A percentile compares a stretch with the other conserved stretches of the same genome.
These are phyloP conservation scores for Torulaspora microellipsoides DNA, from an alignment of 805 yeast genomes.

Conservation along the genomic window DNA sequence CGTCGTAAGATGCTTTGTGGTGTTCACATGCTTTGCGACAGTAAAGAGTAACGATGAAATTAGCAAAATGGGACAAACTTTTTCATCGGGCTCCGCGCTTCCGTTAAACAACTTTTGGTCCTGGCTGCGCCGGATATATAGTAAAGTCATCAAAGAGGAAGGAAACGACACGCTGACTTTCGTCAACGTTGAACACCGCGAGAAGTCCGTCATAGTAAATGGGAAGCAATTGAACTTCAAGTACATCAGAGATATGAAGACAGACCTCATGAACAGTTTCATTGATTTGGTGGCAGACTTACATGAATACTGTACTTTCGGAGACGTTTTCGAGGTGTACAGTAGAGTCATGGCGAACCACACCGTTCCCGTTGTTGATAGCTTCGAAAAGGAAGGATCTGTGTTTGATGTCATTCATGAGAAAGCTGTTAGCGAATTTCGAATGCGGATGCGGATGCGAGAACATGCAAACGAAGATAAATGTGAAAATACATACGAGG, in stretches of 20 bases:
- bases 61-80: background rate
- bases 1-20: background rate
- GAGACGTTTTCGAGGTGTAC: background rate
- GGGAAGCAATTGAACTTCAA: background rate
- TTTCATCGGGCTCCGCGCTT: background rate
- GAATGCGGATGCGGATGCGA: background rate
- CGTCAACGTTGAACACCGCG: no score
- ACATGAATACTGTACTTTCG: background rate
- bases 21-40: background rate
- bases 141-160: background rate
- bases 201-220: background rate
- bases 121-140: background rate
- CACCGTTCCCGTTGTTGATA: background rate
- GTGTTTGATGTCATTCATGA: background rate
- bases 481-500: no score
- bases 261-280: background rate
- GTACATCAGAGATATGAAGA: background rate
- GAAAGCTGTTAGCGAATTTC: background rate
- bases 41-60: background rate
- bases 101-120: background rate
- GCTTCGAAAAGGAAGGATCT: background rate
- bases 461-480: no score
- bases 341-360: background rate
- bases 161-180: background rate
- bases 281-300: background rate